Base-by-base conservation (phyloP, 768 basidiomycete genomes). In the Boletus rufocinnamomeus region DNA sequence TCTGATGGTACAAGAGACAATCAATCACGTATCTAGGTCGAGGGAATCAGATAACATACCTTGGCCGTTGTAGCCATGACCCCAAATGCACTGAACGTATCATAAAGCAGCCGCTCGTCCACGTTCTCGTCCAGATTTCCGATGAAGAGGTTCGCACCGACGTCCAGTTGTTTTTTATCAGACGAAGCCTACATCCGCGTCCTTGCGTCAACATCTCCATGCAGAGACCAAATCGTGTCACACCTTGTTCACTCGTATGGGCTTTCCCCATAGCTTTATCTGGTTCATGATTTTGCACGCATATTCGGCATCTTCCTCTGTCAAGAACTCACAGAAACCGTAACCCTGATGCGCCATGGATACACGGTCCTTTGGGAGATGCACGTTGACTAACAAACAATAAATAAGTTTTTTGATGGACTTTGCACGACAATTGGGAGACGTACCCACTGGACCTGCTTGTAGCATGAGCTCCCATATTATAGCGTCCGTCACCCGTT, bases 201-300 rank as follows among this genome's bases (percentile, higher is more conserved):
- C 25, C 28, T 62, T 43, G 53, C 72, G 60, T 64, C 57, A 62
- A 21, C 32, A 37, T 25, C 30, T 13, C 9, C 16, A 5, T 7
- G 16, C 32, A 41, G 16, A 60, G 28, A 43, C 10, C 28, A 35
- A 35, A 0, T 44, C 9, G 21, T 2, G n/a, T 78, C 87, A 69
- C 63, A 91, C 94, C 88, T 98, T 99, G 82, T 98, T 98, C 63
- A 99, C 96, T 64, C 97, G 83, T 58, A 99, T 97, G 34, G 97
- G 97, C 72, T 98, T 98, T 27, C 97, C 97, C 85, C 91, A 99
- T 53, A 99, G 75, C 76, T 99, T 99, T 72, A 99, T 98, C 81
- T 98, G 96, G 73, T 99, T 99, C 96, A 98, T 98, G 67, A 98
- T 98, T 82, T 98, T 97, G 83, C 96, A 98, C 57, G 95, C 96